phyloP scores from a whole-genome alignment of 306 rosid genomes.

The Erythrophleum fordii region DNA sequence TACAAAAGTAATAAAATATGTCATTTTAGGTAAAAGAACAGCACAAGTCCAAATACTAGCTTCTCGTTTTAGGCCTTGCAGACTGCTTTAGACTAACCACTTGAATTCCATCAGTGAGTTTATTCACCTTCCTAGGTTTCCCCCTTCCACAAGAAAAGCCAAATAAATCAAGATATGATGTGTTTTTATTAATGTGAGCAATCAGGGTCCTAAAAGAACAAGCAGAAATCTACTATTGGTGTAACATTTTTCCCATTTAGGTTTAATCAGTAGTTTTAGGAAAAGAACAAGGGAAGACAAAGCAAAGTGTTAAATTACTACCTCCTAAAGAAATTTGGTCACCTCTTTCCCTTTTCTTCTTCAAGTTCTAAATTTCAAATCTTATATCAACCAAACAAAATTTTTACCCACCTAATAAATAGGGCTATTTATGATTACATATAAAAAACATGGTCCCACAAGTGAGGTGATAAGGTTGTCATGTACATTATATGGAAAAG shows the following conservation, averaged over 20 bases:
- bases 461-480: background rate
- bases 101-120: slow-evolving; percentile 11
- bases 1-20: background rate
- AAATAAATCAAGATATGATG: background rate
- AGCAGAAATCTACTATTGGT: background rate
- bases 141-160: background rate
- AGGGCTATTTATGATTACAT: background rate
- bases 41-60: slow-evolving; percentile 1
- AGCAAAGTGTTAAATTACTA: background rate
- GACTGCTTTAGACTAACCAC: background rate
- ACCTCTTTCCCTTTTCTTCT: slow-evolving; percentile 3
- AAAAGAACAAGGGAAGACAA: slow-evolving; percentile 8
- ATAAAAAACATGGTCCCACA: background rate
- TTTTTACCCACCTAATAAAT: background rate
- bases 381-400: slow-evolving; percentile 16
- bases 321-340: background rate
- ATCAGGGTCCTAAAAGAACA: slow-evolving; percentile 1
- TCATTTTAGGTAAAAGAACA: slow-evolving; percentile 2
- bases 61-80: slow-evolving; percentile 23
- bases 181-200: no score
- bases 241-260: background rate
- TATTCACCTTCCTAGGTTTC: background rate
- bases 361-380: slow-evolving; percentile 12
- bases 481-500: background rate
- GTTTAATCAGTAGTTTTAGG: background rate